phyloP scores from a whole-genome alignment of 768 basidiomycete genomes.

The Boletus subparvulus region DNA sequence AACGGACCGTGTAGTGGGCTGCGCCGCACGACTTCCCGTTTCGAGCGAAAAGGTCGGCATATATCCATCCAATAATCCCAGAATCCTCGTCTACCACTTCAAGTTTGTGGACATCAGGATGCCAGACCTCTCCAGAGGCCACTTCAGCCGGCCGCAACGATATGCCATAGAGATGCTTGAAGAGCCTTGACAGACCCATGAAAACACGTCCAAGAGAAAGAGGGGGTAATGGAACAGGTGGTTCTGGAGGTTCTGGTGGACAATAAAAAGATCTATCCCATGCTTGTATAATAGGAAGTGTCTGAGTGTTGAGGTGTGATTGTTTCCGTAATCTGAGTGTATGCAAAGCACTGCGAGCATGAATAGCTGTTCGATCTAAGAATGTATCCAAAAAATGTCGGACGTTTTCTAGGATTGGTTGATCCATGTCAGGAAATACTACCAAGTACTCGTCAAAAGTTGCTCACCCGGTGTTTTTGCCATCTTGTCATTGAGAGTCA shows the following conservation, averaged over 20 bases:
- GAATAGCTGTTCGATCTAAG: slow-evolving; percentile 75
- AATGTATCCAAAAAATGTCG: slow-evolving; percentile 80
- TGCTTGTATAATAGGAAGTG: slow-evolving; percentile 72
- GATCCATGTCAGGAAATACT: background rate
- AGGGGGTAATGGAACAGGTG: slow-evolving; percentile 68
- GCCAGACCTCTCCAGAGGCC: slow-evolving; percentile 84
- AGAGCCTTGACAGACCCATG: slow-evolving; percentile 87
- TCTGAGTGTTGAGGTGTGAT: slow-evolving; percentile 56
- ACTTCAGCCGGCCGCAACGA: slow-evolving; percentile 70
- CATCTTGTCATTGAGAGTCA: slow-evolving; percentile 94
- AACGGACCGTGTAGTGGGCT: slow-evolving; percentile 96
- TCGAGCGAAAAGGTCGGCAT: slow-evolving; percentile 86
- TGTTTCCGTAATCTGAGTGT: slow-evolving; percentile 72
- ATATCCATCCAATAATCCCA: slow-evolving; percentile 91
- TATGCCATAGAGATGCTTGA: slow-evolving; percentile 85
- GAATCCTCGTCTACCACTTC: slow-evolving; percentile 89
- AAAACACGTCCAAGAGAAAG: slow-evolving; percentile 90
- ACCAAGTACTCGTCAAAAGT: background rate
- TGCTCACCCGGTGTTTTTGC: slow-evolving; percentile 82
- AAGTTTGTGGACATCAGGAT: slow-evolving; percentile 82
- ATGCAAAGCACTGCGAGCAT: slow-evolving; percentile 71
- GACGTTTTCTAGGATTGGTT: slow-evolving; percentile 65
- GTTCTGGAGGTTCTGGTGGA: slow-evolving; percentile 72
- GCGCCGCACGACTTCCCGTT: slow-evolving; percentile 86
- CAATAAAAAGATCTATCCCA: slow-evolving; percentile 98